phyloP scores from a whole-genome alignment of 1,139 yeast species.

The Candida sp. region DNA sequence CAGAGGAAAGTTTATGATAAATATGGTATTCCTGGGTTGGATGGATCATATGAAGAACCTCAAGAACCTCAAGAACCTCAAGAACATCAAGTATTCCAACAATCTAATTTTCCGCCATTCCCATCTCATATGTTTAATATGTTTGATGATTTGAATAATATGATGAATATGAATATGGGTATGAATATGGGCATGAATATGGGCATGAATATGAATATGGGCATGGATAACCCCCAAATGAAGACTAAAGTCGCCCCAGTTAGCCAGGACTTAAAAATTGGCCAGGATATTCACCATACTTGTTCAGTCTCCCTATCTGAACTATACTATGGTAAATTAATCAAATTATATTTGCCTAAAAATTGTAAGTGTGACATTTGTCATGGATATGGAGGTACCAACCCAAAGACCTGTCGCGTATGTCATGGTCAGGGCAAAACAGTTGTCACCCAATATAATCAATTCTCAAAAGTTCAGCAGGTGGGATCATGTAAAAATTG shows the following conservation, averaged over 20 bases:
- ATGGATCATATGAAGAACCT: conserved; percentile 20
- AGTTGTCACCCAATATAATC: conserved; percentile 27
- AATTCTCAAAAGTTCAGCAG: conserved; percentile 32
- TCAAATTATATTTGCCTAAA: conserved; percentile 39
- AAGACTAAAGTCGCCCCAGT: conserved; percentile 15
- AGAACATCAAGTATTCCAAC: neutral
- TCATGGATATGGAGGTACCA: conserved; percentile 35
- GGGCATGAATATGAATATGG: neutral
- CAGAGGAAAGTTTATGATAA: conserved; percentile 31
- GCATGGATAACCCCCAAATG: conserved; percentile 9
- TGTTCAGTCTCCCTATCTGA: conserved; percentile 35
- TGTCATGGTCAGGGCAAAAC: conserved; percentile 41
- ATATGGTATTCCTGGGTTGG: conserved; percentile 39
- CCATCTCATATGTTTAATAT: conserved; percentile 30
- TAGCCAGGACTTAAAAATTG: conserved; percentile 13
- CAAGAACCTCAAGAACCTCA: neutral
- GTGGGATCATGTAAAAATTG: conserved; percentile 33
- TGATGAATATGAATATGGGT: conserved; percentile 8
- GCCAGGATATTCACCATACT: conserved; percentile 42
- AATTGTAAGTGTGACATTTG: conserved; percentile 32
- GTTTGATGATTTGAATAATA: conserved; percentile 33
- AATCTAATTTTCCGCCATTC: neutral
- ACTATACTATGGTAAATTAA: conserved; percentile 35
- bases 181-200: conserved; percentile 3
- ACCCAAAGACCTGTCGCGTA: conserved; percentile 28